Percentiles rank a stretch among this genome's conserved stretches.
phyloP scores from a whole-genome alignment of 176 grass and related monocot species.

The Cenchrus fungigraminus region DNA sequence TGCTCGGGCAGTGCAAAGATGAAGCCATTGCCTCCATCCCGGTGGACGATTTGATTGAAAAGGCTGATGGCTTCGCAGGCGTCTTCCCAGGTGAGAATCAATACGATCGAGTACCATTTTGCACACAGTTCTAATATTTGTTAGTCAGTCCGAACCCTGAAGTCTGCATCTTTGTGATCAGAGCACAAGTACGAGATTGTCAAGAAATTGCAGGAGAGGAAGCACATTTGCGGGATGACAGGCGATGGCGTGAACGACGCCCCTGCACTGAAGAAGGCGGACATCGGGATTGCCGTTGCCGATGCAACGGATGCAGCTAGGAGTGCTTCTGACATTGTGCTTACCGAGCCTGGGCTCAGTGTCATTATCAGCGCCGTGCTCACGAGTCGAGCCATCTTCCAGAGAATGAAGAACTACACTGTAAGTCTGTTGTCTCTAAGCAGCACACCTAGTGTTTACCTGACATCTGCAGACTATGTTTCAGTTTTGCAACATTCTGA shows the following conservation, averaged over 20 bases:
- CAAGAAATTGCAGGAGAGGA: slow-evolving; percentile 87
- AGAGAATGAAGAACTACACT: slow-evolving; percentile 99
- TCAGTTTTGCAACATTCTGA: background rate
- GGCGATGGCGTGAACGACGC: slow-evolving; percentile 96
- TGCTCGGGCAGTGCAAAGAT: slow-evolving; percentile 79
- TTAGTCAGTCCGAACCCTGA: background rate
- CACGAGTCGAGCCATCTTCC: slow-evolving; percentile 94
- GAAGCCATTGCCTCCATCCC: slow-evolving; percentile 67
- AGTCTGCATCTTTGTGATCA: slow-evolving; percentile 2
- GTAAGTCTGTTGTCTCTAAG: slow-evolving; percentile 37
- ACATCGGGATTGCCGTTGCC: slow-evolving; percentile 95
- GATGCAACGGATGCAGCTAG: slow-evolving; percentile 95
- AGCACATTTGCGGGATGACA: slow-evolving; percentile 98
- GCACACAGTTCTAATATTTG: background rate
- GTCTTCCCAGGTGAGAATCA: slow-evolving; percentile 72
- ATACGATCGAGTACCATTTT: background rate
- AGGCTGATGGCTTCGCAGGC: slow-evolving; percentile 94
- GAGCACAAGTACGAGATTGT: slow-evolving; percentile 99
- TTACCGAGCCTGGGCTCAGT: slow-evolving; percentile 89
- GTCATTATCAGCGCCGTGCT: slow-evolving; percentile 99
- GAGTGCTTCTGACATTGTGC: slow-evolving; percentile 92
- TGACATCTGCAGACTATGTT: background rate
- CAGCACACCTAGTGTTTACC: background rate
- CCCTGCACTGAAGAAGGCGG: slow-evolving; percentile 92
- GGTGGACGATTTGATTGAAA: slow-evolving; percentile 82